Percentiles rank a stretch among this genome's conserved stretches.
phyloP scores from a whole-genome alignment of 140 eudicot genomes.

The Flaveria floridana region DNA sequence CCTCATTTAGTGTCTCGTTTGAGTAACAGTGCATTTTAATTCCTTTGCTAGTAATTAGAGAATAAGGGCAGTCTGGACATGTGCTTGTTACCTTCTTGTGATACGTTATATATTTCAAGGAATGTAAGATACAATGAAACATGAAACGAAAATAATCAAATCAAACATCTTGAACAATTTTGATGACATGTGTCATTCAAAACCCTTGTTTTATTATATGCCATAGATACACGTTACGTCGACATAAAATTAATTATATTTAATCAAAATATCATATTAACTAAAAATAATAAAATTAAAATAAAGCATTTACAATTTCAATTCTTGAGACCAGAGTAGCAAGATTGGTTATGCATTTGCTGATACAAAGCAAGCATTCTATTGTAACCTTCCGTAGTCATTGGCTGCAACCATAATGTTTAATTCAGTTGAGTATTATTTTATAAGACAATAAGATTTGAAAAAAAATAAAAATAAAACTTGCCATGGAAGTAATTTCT shows the following conservation, averaged over 20 bases:
- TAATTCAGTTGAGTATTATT: background rate
- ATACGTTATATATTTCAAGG: too few species aligned
- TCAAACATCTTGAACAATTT: too few species aligned
- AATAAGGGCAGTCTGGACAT: too few species aligned
- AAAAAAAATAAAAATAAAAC: background rate
- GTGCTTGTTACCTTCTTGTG: too few species aligned
- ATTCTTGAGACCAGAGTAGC: conserved; percentile 42
- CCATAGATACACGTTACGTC: background rate
- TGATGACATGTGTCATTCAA: too few species aligned
- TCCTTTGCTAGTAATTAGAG: too few species aligned
- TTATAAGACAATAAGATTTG: background rate
- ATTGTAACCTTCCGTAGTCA: conserved; percentile 68
- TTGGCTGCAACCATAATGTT: conserved; percentile 55
- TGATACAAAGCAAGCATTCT: conserved; percentile 75
- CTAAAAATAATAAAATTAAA: background rate
- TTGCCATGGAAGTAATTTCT: background rate
- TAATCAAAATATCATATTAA: background rate
- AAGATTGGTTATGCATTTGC: conserved; percentile 52
- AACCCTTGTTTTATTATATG: too few species aligned
- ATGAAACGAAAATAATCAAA: too few species aligned
- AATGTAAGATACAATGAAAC: too few species aligned
- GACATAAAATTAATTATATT: background rate
- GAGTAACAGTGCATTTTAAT: too few species aligned
- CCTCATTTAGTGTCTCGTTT: too few species aligned
- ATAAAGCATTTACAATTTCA: background rate